A percentile compares a stretch with the other conserved stretches of the same genome.
Conservation (phyloP, 1,284 basidiomycete genomes). For the Amylostereum chailletii region DNA sequence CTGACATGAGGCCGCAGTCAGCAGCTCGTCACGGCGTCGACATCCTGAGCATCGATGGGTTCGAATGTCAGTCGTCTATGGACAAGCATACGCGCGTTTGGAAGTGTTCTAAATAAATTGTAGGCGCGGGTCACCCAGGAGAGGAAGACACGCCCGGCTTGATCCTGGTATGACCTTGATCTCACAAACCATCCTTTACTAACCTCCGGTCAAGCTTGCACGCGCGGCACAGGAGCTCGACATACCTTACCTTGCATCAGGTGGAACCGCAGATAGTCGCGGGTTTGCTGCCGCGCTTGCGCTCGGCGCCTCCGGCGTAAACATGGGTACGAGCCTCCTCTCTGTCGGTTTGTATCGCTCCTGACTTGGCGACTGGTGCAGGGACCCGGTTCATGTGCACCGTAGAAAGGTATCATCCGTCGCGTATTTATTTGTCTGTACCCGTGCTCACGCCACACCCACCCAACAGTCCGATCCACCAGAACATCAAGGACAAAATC, state of each 20-base stretch:
- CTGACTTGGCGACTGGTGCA: conserved; percentile 15
- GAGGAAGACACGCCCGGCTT: conserved; percentile 92
- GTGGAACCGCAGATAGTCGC: conserved; percentile 76
- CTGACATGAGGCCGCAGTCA: conserved; percentile 32
- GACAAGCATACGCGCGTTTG: neutral
- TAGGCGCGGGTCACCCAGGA: conserved; percentile 89
- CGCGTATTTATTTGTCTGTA: neutral
- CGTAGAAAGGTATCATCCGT: conserved; percentile 47
- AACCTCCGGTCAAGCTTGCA: conserved; percentile 49
- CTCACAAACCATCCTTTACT: neutral
- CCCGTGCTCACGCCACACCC: neutral
- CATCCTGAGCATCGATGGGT: conserved; percentile 81
- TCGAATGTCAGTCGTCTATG: conserved; percentile 56
- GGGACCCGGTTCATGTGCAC: conserved; percentile 87
- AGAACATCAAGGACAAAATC: conserved; percentile 87
- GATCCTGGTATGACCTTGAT: conserved; percentile 53
- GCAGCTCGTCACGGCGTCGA: conserved; percentile 78
- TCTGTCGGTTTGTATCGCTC: conserved; percentile 1
- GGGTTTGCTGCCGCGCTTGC: conserved; percentile 80
- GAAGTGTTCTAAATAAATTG: neutral
- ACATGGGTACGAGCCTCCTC: conserved; percentile 58
- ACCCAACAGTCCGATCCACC: conserved; percentile 69
- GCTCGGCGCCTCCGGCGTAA: conserved; percentile 77
- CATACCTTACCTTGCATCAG: conserved; percentile 85
- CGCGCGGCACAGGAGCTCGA: conserved; percentile 81